A percentile compares a stretch with the other conserved stretches of the same genome.
These are phyloP conservation scores for Agastache rugosa DNA, from an alignment of 257 asterid genomes.

Conservation along the genomic window DNA sequence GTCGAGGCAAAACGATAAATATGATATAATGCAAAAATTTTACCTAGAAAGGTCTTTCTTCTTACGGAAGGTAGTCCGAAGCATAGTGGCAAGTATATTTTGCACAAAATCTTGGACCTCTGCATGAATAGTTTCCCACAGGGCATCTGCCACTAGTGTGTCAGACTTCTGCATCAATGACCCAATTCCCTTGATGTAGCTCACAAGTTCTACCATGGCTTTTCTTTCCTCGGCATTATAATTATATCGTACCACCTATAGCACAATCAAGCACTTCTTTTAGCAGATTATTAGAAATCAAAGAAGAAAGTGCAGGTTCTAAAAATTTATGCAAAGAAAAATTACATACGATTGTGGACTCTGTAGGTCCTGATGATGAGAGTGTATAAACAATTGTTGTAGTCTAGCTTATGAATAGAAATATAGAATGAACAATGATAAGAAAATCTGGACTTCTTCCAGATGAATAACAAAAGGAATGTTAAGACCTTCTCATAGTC, in stretches of 20 bases:
- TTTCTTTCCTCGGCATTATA: slow-evolving; percentile 90
- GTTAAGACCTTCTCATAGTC: slow-evolving; percentile 90
- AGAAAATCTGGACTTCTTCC: slow-evolving; percentile 15
- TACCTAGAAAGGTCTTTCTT: slow-evolving; percentile 97
- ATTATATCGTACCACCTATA: slow-evolving; percentile 91
- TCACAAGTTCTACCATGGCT: slow-evolving; percentile 89
- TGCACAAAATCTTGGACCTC: slow-evolving; percentile 99
- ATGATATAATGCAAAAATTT: slow-evolving; percentile 14
- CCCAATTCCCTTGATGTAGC: slow-evolving; percentile 93
- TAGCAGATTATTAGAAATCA: slow-evolving; percentile 26
- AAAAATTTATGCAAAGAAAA: slow-evolving; percentile 5
- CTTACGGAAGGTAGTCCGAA: slow-evolving; percentile 90
- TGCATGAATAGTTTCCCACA: slow-evolving; percentile 99
- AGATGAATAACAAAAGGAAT: slow-evolving; percentile 31
- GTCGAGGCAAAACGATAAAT: not conserved
- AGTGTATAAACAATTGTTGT: slow-evolving; percentile 22
- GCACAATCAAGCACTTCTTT: slow-evolving; percentile 32
- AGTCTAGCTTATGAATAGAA: slow-evolving; percentile 11
- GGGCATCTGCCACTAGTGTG: slow-evolving; percentile 92
- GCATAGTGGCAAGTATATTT: slow-evolving; percentile 85
- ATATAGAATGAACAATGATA: not conserved
- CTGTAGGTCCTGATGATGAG: slow-evolving; percentile 14
- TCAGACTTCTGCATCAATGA: slow-evolving; percentile 91
- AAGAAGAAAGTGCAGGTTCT: slow-evolving; percentile 13
- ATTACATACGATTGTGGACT: slow-evolving; percentile 13